A percentile compares a stretch with the other conserved stretches of the same genome.
Conservation (phyloP, 2,329 filamentous ascomycete species). For the Fusarium buxicola region DNA sequence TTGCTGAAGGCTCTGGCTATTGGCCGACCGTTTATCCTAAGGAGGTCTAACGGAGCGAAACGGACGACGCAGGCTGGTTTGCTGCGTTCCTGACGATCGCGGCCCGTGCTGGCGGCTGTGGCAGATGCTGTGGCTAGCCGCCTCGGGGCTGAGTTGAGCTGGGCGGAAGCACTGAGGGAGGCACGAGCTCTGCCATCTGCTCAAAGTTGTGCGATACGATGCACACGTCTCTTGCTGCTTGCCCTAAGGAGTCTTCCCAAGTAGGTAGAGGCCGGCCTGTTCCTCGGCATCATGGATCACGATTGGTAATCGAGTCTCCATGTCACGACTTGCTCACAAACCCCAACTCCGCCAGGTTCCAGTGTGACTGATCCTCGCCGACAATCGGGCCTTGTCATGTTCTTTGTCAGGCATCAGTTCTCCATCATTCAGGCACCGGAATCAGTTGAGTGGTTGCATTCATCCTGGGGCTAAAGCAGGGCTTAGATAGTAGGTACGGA, state of each 20-base stretch:
- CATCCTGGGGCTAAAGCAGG: conserved; percentile 6
- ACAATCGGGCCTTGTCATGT: conserved; percentile 8
- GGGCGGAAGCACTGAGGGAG: conserved; percentile 15
- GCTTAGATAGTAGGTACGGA: conserved; percentile 3
- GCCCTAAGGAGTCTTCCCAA: conserved; percentile 10
- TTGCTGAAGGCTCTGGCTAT: conserved; percentile 13
- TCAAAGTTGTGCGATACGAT: conserved; percentile 14
- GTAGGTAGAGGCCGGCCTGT: conserved; percentile 17
- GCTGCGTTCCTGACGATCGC: conserved; percentile 46
- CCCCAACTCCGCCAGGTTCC: conserved; percentile 10
- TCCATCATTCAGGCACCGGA: conserved; percentile 21
- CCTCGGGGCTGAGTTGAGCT: conserved; percentile 21
- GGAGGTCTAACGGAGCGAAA: conserved; percentile 29
- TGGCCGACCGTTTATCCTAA: conserved; percentile 21
- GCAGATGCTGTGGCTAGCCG: conserved; percentile 17
- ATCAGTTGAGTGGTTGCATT: conserved; percentile 27
- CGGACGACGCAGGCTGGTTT: conserved; percentile 31
- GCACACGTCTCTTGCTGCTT: conserved; percentile 24
- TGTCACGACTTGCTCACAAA: background rate
- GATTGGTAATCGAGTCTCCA: conserved; percentile 8
- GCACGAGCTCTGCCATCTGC: conserved; percentile 1
- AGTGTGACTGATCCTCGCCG: conserved; percentile 10
- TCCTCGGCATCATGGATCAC: conserved; percentile 19
- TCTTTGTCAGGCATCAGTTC: conserved; percentile 23
- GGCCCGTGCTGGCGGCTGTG: conserved; percentile 25